Evolutionary conservation across 345 rosid genomes (phyloP), one percentile per base, ranked within the genome.

Genomic region (Luvunga scandens): DNA sequence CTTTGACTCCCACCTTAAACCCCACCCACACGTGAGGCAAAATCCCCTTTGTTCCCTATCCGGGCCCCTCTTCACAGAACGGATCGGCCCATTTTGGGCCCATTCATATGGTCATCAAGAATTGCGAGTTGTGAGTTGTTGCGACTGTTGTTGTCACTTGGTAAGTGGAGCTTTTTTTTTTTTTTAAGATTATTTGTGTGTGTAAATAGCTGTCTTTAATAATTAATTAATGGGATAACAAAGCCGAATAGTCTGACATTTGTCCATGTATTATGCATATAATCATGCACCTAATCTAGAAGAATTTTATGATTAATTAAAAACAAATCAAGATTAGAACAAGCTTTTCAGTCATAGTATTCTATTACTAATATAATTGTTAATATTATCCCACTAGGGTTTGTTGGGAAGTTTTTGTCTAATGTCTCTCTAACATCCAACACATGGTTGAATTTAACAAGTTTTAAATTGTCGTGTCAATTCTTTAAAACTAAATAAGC

Each of bases 1-100:
- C 84, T 69, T 79, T 78, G 82, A 76, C 80, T 31, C 63, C 68
- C 72, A 45, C 65, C 30, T 0, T 1, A 31, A 78, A 75, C 83
- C 86, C 85, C 88, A 82, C 82, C 86, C 91, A 56, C 89, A 86
- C 90, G 90, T 81, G 92, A 75, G 86, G 82, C 74, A 56, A 79
- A 79, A 81, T 76, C 69, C 72, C 30, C 53, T 27, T 21, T 70
- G 68, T 31, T 82, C 78, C 83, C 64, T 24, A 62, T 63, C 48
- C 68, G 83, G 82, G 77, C 75, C 83, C 77, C 25, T 50, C n/a
- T 0, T 19, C 9, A 24, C 30, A 66, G 81, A 80, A 80, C 86
- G 12, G 27, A 2, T 45, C 9, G 50, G 80, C 78, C 61, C 72
- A 55, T n/a, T 64, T 30, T 18, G 64, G 83, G 81, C 82, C 85